Conservation (phyloP, 1,284 basidiomycete genomes). For the Melampsora larici-populina region DNA sequence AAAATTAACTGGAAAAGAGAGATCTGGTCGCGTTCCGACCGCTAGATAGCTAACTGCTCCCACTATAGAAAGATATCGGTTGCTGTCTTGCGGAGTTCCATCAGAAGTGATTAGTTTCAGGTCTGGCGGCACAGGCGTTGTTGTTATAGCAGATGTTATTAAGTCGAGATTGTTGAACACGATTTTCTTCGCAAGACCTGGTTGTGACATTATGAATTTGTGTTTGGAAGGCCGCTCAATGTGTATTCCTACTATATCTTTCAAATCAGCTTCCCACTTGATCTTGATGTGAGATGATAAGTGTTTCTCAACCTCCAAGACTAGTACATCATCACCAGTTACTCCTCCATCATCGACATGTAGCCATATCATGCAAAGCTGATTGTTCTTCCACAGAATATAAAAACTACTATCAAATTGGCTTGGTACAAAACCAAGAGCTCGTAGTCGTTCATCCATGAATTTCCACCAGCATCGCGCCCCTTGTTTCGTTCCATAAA, state of each 20-base stretch:
- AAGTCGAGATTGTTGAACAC: not conserved
- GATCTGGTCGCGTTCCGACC: too few relatives aligned
- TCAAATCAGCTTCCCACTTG: not conserved
- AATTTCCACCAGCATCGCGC: too few relatives aligned
- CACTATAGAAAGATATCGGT: too few relatives aligned
- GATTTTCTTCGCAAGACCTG: not conserved
- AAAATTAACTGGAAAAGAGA: not conserved
- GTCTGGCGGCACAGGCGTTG: too few relatives aligned
- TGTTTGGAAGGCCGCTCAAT: not conserved
- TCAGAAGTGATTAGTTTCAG: too few relatives aligned
- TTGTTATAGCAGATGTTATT: too few relatives aligned
- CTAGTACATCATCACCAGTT: not conserved
- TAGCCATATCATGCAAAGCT: not conserved
- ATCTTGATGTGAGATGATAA: not conserved
- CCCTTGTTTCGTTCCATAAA: too few relatives aligned
- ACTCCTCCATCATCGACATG: constrained; percentile 17
- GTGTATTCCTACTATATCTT: not conserved
- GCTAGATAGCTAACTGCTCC: not conserved
- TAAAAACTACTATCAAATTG: constrained; percentile 8
- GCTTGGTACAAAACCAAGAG: not conserved
- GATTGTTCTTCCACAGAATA: not conserved
- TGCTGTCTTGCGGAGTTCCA: too few relatives aligned
- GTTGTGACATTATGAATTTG: not conserved
- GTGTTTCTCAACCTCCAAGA: not conserved
- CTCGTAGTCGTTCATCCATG: constrained; percentile 6